Evolutionary conservation across 2,329 filamentous ascomycete species (phyloP).

Genomic region (Didymella arachidicola): DNA sequence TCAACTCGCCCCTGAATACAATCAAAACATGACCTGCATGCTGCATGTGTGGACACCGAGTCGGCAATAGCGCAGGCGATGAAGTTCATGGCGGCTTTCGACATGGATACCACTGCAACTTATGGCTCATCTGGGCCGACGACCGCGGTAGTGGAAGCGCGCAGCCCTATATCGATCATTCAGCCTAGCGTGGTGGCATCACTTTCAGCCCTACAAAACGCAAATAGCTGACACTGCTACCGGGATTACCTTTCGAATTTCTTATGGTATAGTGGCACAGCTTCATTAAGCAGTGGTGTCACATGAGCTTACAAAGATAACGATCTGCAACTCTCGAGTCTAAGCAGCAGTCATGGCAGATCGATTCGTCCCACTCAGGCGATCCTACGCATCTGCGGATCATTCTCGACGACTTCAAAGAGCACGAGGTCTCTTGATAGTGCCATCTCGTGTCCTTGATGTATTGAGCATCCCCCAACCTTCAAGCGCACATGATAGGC

Average conservation of each 20-base stretch:
- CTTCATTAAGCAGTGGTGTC: background rate
- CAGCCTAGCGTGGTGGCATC: background rate
- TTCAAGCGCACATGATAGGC: background rate
- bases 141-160: background rate
- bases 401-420: background rate
- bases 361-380: no score
- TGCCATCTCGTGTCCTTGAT: background rate
- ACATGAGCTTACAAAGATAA: background rate
- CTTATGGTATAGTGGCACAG: background rate
- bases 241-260: background rate
- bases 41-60: background rate
- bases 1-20: constrained; percentile 6
- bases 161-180: background rate
- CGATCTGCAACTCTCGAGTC: background rate
- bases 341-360: background rate
- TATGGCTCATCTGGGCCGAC: background rate
- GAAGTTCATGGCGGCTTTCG: background rate
- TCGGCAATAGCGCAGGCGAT: background rate
- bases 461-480: background rate
- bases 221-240: no score
- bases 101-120: background rate
- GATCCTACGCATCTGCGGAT: background rate
- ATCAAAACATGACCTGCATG: constrained; percentile 1
- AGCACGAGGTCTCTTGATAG: background rate
- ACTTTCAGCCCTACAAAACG: background rate